Percentiles rank a stretch among this genome's conserved stretches.
phyloP scores from a whole-genome alignment of 441 rosid species.

The Erodium texanum region DNA sequence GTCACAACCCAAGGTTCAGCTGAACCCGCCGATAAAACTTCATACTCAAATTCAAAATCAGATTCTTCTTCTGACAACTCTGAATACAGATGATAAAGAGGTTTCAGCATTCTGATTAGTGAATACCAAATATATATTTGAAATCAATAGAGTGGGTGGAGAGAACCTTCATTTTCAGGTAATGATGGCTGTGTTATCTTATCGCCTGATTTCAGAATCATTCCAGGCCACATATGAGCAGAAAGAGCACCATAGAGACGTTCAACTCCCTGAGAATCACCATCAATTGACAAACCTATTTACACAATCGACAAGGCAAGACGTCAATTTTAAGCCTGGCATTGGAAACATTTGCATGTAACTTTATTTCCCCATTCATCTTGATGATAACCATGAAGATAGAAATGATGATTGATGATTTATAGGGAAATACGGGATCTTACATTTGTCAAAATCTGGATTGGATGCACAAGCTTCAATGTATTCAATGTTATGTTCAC shows the following conservation, averaged over 20 bases:
- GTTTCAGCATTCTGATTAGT: not conserved
- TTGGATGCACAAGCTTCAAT: slow-evolving; percentile 82
- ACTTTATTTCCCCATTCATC: not conserved
- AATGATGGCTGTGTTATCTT: slow-evolving; percentile 47
- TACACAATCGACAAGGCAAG: too few species aligned
- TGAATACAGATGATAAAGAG: slow-evolving; percentile 17
- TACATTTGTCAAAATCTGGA: slow-evolving; percentile 72
- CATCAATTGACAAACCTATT: too few species aligned
- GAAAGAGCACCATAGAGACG: too few species aligned
- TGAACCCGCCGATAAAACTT: slow-evolving; percentile 61
- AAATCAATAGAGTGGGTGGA: not conserved
- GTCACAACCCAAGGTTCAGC: slow-evolving; percentile 67
- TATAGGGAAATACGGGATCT: slow-evolving; percentile 18
- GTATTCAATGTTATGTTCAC: slow-evolving; percentile 79
- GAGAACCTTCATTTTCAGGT: slow-evolving; percentile 51
- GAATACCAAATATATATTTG: not conserved
- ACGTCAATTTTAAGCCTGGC: not conserved
- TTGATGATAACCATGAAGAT: not conserved
- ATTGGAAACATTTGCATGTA: not conserved
- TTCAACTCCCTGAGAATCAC: too few species aligned
- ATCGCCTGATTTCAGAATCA: too few species aligned
- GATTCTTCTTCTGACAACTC: slow-evolving; percentile 81
- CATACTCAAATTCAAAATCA: slow-evolving; percentile 75
- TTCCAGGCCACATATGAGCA: too few species aligned
- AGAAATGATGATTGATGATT: not conserved